These are phyloP conservation scores for Aspergillus uvarum DNA, from an alignment of 2,329 filamentous ascomycete species.

Conservation along the genomic window DNA sequence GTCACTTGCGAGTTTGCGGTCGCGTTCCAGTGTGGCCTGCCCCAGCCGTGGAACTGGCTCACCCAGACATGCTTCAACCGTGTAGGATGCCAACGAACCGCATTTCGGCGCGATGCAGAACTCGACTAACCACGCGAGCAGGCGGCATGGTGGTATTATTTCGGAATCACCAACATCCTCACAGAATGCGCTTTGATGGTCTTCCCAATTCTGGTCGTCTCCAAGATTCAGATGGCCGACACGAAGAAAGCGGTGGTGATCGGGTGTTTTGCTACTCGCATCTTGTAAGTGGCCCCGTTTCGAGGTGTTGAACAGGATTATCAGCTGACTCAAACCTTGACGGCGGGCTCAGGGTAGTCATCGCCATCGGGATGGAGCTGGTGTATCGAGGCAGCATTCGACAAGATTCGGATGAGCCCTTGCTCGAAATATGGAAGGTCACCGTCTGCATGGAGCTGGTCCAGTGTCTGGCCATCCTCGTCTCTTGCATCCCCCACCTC, in stretches of 20 bases:
- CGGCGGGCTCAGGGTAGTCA: neutral
- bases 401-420: neutral
- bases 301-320: neutral
- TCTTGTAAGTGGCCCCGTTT: neutral
- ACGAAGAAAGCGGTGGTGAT: neutral
- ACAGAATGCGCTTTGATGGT: neutral
- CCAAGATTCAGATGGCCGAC: neutral
- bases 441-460: neutral
- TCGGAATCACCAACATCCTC: neutral
- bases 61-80: neutral
- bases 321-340: neutral
- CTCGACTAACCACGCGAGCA: neutral
- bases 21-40: neutral
- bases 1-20: neutral
- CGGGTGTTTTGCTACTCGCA: neutral
- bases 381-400: neutral
- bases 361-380: neutral
- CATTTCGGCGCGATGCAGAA: too few species aligned
- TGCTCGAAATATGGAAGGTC: neutral
- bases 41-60: neutral
- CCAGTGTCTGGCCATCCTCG: neutral
- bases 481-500: neutral
- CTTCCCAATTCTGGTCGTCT: neutral
- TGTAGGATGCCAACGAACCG: neutral
- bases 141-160: neutral